phyloP scores from a whole-genome alignment of 768 basidiomycete species.

The Lanmaoa pseudosensibilis region DNA sequence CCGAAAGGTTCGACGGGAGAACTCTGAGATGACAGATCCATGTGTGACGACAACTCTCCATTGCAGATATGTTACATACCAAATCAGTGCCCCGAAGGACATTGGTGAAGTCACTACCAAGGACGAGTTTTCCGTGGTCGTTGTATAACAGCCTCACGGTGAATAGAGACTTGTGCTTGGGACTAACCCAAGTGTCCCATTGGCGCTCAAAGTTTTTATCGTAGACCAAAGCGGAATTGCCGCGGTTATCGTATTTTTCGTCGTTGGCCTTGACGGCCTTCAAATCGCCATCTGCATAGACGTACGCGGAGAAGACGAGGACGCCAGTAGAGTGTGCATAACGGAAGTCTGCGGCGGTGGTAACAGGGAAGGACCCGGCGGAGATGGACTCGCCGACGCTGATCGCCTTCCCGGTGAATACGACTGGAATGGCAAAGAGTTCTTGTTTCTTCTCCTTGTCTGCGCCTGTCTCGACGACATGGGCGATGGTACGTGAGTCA shows the following conservation, averaged over 20 bases:
- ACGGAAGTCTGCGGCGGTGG: slow-evolving; percentile 68
- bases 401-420: slow-evolving; percentile 39
- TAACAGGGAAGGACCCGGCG: slow-evolving; percentile 68
- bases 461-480: slow-evolving; percentile 54
- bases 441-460: slow-evolving; percentile 50
- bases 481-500: slow-evolving; percentile 64
- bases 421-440: slow-evolving; percentile 60
- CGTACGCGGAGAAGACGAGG: slow-evolving; percentile 84
- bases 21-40: slow-evolving; percentile 40
- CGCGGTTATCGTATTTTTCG: slow-evolving; percentile 68
- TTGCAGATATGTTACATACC: slow-evolving; percentile 41
- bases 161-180: slow-evolving; percentile 73
- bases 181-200: slow-evolving; percentile 76
- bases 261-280: slow-evolving; percentile 69
- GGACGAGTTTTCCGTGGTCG: slow-evolving; percentile 49
- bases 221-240: slow-evolving; percentile 70
- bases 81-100: slow-evolving; percentile 67
- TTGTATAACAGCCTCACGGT: slow-evolving; percentile 57
- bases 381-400: slow-evolving; percentile 38
- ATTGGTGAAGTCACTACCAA: slow-evolving; percentile 55
- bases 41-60: background rate
- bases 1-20: slow-evolving; percentile 85
- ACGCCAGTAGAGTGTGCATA: slow-evolving; percentile 53
- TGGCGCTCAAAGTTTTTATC: slow-evolving; percentile 71
- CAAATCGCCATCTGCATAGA: slow-evolving; percentile 75